Percentiles rank a stretch among this genome's conserved stretches.
Conservation (phyloP, 2,329 filamentous ascomycete species). For the Chrysosporium keratinophilum region DNA sequence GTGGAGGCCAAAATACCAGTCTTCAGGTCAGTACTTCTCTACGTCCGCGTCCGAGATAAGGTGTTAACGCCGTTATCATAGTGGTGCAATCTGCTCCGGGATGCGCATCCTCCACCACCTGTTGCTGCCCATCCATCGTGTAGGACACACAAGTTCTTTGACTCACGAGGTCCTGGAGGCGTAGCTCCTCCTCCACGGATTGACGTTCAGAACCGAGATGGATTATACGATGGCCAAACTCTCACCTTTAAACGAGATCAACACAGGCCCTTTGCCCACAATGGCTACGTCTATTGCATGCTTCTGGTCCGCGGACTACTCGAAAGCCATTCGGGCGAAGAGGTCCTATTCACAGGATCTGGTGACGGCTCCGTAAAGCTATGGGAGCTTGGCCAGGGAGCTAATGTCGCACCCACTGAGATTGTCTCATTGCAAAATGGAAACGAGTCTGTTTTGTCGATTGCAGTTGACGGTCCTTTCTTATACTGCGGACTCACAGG, state of each 20-base stretch:
- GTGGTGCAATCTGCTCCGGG: slow-evolving; percentile 70
- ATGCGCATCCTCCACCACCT: slow-evolving; percentile 51
- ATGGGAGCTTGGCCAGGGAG: slow-evolving; percentile 62
- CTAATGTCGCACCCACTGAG: slow-evolving; percentile 55
- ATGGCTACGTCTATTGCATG: slow-evolving; percentile 96
- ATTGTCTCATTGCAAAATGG: slow-evolving; percentile 57
- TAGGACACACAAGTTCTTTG: slow-evolving; percentile 81
- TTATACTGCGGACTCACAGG: slow-evolving; percentile 82
- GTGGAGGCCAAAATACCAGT: slow-evolving; percentile 87
- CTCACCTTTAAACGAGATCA: slow-evolving; percentile 74
- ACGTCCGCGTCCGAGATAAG: neutral
- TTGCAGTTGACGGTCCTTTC: slow-evolving; percentile 81
- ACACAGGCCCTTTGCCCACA: slow-evolving; percentile 82
- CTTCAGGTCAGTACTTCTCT: slow-evolving; percentile 51
- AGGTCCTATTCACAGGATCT: slow-evolving; percentile 79
- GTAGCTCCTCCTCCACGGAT: slow-evolving; percentile 63
- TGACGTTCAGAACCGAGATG: slow-evolving; percentile 44
- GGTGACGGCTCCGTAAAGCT: slow-evolving; percentile 91
- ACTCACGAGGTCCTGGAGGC: slow-evolving; percentile 77
- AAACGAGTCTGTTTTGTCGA: slow-evolving; percentile 58
- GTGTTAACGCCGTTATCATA: slow-evolving; percentile 24
- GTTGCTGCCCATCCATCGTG: slow-evolving; percentile 62
- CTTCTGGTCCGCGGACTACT: slow-evolving; percentile 66
- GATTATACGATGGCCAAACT: slow-evolving; percentile 49
- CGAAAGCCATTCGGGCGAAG: slow-evolving; percentile 55